Percentiles rank a stretch among this genome's conserved stretches.
Evolutionary conservation across 2,329 filamentous ascomycete genomes (phyloP).

Genomic region (Neopestalotiopsis sp.): DNA sequence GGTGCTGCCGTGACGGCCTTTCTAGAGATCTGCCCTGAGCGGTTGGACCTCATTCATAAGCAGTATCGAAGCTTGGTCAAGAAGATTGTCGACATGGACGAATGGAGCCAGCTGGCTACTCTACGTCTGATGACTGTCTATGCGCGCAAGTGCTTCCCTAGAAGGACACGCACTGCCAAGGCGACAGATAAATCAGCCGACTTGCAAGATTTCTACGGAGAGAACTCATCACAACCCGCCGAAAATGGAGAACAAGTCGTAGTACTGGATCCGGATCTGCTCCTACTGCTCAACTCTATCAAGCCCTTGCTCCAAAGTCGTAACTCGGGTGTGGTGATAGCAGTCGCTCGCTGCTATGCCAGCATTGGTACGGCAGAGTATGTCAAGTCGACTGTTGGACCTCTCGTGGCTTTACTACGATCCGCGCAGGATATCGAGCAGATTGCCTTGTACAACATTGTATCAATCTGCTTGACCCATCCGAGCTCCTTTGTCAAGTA

Average conservation of each 20-base stretch:
- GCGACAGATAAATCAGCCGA: conserved; percentile 42
- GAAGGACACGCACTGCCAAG: conserved; percentile 64
- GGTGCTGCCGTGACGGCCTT: conserved; percentile 91
- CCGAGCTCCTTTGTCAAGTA: conserved; percentile 87
- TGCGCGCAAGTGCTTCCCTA: conserved; percentile 85
- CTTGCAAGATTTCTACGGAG: conserved; percentile 82
- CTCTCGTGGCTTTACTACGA: conserved; percentile 83
- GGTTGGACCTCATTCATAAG: conserved; percentile 86
- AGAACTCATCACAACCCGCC: conserved; percentile 54
- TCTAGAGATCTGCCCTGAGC: conserved; percentile 85
- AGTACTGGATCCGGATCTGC: conserved; percentile 80
- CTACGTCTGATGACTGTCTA: conserved; percentile 84
- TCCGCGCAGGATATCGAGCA: conserved; percentile 87
- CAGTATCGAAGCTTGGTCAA: conserved; percentile 85
- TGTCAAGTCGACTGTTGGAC: conserved; percentile 77
- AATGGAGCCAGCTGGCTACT: conserved; percentile 92
- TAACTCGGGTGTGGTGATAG: conserved; percentile 90
- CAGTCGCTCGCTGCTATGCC: conserved; percentile 83
- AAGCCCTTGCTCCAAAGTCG: conserved; percentile 88
- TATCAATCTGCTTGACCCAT: conserved; percentile 81
- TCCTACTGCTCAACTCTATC: conserved; percentile 79
- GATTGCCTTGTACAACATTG: conserved; percentile 91
- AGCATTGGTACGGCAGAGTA: conserved; percentile 83
- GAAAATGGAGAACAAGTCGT: conserved; percentile 60
- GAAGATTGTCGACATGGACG: conserved; percentile 98